Percentiles rank a stretch among this genome's conserved stretches.
Evolutionary conservation across 495 filamentous ascomycete species (phyloP).

Genomic region (Sphaerosporella brunnea): DNA sequence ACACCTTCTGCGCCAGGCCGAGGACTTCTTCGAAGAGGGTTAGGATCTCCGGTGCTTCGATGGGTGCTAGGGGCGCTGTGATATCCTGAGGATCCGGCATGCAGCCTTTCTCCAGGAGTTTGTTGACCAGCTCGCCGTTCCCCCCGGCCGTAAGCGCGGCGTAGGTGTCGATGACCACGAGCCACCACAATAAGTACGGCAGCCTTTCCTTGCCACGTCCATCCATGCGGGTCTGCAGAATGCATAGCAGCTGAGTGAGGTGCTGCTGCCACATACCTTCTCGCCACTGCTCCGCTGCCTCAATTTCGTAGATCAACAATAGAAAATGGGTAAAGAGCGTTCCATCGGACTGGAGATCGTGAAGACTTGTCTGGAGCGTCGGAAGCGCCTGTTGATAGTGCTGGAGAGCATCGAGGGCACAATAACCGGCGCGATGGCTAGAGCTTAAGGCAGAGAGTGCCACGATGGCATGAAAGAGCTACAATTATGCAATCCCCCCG

Average conservation of each 20-base stretch:
- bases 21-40: slow-evolving; percentile 10
- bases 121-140: slow-evolving; percentile 34
- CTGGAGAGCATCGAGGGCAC: slow-evolving; percentile 35
- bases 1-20: slow-evolving; percentile 9
- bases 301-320: slow-evolving; percentile 43
- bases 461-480: slow-evolving; percentile 45
- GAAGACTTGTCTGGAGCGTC: slow-evolving; percentile 32
- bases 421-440: slow-evolving; percentile 31
- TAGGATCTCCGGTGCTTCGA: slow-evolving; percentile 6
- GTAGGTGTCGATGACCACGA: slow-evolving; percentile 39
- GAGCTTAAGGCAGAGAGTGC: slow-evolving; percentile 40
- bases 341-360: slow-evolving; percentile 39
- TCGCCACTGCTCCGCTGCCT: slow-evolving; percentile 29
- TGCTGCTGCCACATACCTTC: slow-evolving; percentile 41
- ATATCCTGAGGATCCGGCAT: slow-evolving; percentile 26
- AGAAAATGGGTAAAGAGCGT: slow-evolving; percentile 42
- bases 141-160: slow-evolving; percentile 39
- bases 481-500: background rate
- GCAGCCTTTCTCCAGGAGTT: slow-evolving; percentile 35
- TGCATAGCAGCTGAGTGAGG: slow-evolving; percentile 37
- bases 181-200: slow-evolving; percentile 39
- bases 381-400: slow-evolving; percentile 41
- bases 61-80: slow-evolving; percentile 5
- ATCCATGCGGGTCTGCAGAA: slow-evolving; percentile 32
- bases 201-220: slow-evolving; percentile 34